Conservation (phyloP, 495 filamentous ascomycete genomes). For the Penicillium coprophilum region DNA sequence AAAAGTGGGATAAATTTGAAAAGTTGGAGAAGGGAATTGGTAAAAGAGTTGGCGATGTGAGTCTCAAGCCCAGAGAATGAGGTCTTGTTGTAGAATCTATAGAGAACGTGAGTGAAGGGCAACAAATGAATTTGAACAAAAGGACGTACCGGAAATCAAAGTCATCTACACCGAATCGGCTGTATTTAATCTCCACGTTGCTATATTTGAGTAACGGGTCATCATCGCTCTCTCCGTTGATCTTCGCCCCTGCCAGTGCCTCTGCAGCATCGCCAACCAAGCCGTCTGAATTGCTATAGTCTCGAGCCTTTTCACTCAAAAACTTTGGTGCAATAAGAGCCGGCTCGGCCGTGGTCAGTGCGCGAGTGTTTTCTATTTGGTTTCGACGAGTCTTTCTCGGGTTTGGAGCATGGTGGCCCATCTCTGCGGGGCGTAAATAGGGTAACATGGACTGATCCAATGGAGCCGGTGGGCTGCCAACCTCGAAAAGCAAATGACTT, state of each 20-base stretch:
- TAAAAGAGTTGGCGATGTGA: constrained; percentile 93
- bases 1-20: constrained; percentile 86
- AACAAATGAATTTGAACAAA: neutral
- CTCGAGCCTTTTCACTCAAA: constrained; percentile 84
- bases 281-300: constrained; percentile 56
- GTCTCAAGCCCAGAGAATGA: constrained; percentile 88
- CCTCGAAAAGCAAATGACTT: constrained; percentile 73
- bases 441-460: constrained; percentile 72
- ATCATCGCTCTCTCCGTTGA: constrained; percentile 59
- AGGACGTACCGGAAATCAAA: constrained; percentile 84
- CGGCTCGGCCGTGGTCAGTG: constrained; percentile 48
- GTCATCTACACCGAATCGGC: constrained; percentile 94
- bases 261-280: constrained; percentile 63
- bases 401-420: constrained; percentile 75
- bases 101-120: constrained; percentile 13
- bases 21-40: constrained; percentile 89
- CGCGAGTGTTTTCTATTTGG: constrained; percentile 78
- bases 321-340: constrained; percentile 75
- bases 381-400: constrained; percentile 71
- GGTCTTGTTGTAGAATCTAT: constrained; percentile 89
- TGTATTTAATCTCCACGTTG: constrained; percentile 94
- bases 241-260: constrained; percentile 57
- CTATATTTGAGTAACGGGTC: constrained; percentile 85
- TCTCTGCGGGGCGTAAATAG: constrained; percentile 64
- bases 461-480: constrained; percentile 76